Percentiles rank a stretch among this genome's conserved stretches.
These are phyloP conservation scores for Phaffia rhodozyma DNA, from an alignment of 1,284 basidiomycete genomes.

Conservation along the genomic window DNA sequence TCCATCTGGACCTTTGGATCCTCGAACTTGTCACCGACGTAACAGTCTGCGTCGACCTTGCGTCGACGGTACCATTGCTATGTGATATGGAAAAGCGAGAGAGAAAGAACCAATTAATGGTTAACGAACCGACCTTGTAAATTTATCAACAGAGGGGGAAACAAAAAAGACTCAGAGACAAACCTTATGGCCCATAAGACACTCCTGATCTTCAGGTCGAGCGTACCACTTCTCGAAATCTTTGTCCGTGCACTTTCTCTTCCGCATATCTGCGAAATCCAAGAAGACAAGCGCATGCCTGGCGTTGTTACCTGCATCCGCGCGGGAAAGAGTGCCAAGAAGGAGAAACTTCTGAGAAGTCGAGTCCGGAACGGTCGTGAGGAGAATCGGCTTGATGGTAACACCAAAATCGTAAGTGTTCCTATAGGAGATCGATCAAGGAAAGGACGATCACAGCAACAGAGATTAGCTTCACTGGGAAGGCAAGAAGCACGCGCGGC, in stretches of 20 bases:
- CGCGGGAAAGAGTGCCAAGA: conserved; percentile 59
- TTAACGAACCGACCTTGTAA: neutral
- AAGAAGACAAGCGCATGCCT: conserved; percentile 64
- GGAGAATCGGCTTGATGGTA: conserved; percentile 56
- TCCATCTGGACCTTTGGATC: conserved; percentile 77
- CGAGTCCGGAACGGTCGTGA: conserved; percentile 79
- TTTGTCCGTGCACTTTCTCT: conserved; percentile 53
- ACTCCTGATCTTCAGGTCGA: conserved; percentile 53
- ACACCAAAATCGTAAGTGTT: conserved; percentile 56
- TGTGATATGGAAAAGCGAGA: conserved; percentile 12
- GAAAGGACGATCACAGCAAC: neutral
- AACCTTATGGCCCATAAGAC: conserved; percentile 90
- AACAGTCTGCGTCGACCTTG: conserved; percentile 74
- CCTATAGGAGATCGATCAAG: conserved; percentile 39
- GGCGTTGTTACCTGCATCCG: conserved; percentile 47
- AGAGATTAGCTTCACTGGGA: neutral
- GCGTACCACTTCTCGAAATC: conserved; percentile 91
- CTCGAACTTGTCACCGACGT: conserved; percentile 79
- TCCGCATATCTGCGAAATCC: conserved; percentile 64
- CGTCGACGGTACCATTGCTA: conserved; percentile 89
- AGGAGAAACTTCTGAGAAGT: conserved; percentile 87
- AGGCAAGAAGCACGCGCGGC: neutral
- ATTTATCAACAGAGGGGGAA: neutral
- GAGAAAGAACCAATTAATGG: neutral
- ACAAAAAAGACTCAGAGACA: conserved; percentile 20